Conservation (phyloP, 805 yeast species). For the Cyberlindnera mycetangii region DNA sequence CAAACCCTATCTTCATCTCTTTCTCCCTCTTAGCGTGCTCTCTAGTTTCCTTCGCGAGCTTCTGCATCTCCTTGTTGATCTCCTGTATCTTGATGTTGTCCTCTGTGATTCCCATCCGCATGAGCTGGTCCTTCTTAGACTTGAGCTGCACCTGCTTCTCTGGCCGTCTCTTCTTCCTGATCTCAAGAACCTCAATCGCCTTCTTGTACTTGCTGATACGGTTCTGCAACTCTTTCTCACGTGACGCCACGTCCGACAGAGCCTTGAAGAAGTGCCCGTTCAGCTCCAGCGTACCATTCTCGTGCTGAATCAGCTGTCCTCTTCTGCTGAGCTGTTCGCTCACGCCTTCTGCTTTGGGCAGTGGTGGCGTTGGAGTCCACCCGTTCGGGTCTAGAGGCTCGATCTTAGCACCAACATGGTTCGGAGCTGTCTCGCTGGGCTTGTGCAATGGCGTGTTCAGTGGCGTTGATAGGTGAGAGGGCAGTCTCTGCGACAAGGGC, state of each 20-base stretch:
- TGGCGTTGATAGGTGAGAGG: not conserved
- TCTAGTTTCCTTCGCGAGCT: slow-evolving; percentile 5
- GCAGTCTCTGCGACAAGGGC: not conserved
- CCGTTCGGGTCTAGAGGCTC: no score
- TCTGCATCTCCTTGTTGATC: slow-evolving; percentile 8
- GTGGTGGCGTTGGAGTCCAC: not conserved
- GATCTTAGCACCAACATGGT: no score
- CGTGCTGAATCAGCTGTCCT: slow-evolving; percentile 9
- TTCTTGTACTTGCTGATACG: slow-evolving; percentile 10
- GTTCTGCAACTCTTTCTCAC: slow-evolving; percentile 9
- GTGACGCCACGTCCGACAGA: not conserved
- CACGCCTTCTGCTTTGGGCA: not conserved
- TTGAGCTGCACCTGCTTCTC: slow-evolving; percentile 8
- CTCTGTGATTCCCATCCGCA: slow-evolving; percentile 11
- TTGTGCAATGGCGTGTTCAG: not conserved
- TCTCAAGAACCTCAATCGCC: slow-evolving; percentile 2
- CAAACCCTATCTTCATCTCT: slow-evolving; percentile 2
- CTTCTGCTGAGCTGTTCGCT: not conserved
- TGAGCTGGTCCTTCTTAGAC: slow-evolving; percentile 10
- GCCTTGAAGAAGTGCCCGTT: slow-evolving; percentile 10
- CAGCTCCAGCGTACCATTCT: slow-evolving; percentile 8
- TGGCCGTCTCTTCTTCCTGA: slow-evolving; percentile 10
- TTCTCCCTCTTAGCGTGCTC: slow-evolving; percentile 3
- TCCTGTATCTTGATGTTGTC: slow-evolving; percentile 4
- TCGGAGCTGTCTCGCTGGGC: no score